Base-by-base conservation (phyloP, 2,329 filamentous ascomycete genomes). In the Pseudopithomyces maydicus region DNA sequence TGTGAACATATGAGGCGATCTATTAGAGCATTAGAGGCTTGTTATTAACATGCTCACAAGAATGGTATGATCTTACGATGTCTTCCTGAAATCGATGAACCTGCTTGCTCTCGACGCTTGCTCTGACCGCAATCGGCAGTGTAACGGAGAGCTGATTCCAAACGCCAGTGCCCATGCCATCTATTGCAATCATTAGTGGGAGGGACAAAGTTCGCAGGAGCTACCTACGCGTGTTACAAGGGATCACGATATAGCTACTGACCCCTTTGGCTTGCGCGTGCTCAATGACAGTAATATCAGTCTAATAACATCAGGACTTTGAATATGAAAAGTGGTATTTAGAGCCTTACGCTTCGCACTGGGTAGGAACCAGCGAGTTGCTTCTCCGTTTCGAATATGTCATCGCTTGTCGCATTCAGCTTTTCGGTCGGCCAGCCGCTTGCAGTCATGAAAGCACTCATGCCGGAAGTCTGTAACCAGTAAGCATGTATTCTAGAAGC, bases 141-240 rank as follows among this genome's bases (percentile, higher is more conserved):
- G 38, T 23, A 10, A 55, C 53, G 7, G 46, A 51, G 11, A 51
- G 41, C 22, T 46, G 38, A 39, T 55, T 55, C 53, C 53, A 55
- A n/a, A 26, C 36, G 17, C 53, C 53, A 3, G 46, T 55, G 3
- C 53, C 53, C 45, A 32, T 55, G 5, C 53, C 53, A 33, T 55
- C 53, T 55, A 29, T 1, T 3, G 3, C 2, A 22, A 8, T 15
- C 19, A 26, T 55, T n/a, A 55, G 39, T 2, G 3, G 12, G 19
- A 8, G 3, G 32, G 19, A 1, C 6, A 19, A 8, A 29, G 2
- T 5, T 15, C 2, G 20, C 3, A 38, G 14, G 11, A 12, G 14
- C n/a, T 3, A 49, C 53, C n/a, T 51, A 55, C 53, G 41, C 6
- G 41, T 42, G 12, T 29, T 41, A 17, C 35, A 45, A 12, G 53